Percentiles rank a stretch among this genome's conserved stretches.
Conservation (phyloP, 306 rosid species). For the Abrus pulchellus region DNA sequence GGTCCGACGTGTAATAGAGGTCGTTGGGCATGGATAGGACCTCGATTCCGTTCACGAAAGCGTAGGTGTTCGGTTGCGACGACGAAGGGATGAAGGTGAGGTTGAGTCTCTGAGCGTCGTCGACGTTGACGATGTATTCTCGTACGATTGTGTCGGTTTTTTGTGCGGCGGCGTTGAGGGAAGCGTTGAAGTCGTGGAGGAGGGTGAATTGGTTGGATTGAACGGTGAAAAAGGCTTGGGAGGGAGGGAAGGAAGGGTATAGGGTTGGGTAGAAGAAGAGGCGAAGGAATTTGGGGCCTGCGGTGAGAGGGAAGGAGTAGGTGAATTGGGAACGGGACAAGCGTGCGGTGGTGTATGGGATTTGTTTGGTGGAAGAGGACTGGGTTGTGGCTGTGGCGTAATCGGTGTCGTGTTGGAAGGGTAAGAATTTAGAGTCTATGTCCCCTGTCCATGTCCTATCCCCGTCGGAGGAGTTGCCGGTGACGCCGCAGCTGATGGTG, state of each 20-base stretch:
- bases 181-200: conserved; percentile 56
- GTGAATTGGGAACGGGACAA: conserved; percentile 56
- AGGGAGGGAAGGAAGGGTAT: conserved; percentile 34
- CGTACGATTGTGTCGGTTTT: not conserved
- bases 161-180: conserved; percentile 34
- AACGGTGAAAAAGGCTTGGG: conserved; percentile 51
- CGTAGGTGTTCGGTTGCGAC: conserved; percentile 47
- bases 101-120: conserved; percentile 42
- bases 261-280: conserved; percentile 54
- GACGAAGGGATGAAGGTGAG: conserved; percentile 63
- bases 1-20: conserved; percentile 55
- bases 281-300: conserved; percentile 56
- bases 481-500: conserved; percentile 55
- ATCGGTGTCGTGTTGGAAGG: not conserved
- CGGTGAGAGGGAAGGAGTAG: conserved; percentile 54
- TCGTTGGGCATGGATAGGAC: conserved; percentile 74
- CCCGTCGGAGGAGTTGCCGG: conserved; percentile 39
- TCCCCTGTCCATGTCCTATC: conserved; percentile 53
- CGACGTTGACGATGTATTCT: conserved; percentile 60
- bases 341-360: conserved; percentile 46
- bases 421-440: conserved; percentile 42
- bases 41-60: conserved; percentile 81
- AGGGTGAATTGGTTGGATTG: conserved; percentile 43
- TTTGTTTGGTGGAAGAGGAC: conserved; percentile 6
- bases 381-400: not conserved